Conservation (phyloP, 129 eudicot species). For the Flaveria bidentis region DNA sequence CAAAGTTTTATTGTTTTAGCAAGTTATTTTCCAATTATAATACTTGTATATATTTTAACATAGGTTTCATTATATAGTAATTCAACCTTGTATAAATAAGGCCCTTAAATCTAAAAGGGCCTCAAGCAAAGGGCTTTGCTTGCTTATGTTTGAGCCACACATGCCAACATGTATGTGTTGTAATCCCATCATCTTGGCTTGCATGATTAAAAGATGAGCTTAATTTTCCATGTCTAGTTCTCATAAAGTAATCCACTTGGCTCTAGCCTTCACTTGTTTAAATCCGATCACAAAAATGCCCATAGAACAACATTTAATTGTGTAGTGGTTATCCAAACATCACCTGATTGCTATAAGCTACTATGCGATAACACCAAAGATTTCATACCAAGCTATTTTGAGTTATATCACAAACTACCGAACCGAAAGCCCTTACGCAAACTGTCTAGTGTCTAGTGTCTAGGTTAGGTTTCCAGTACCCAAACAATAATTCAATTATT, state of each 20-base stretch:
- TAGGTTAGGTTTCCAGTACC: constrained; percentile 10
- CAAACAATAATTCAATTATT: background rate
- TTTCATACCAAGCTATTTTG: constrained; percentile 12
- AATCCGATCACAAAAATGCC: background rate
- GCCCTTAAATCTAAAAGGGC: background rate
- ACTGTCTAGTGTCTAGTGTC: background rate
- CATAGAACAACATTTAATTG: background rate
- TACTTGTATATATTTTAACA: background rate
- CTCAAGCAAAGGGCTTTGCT: background rate
- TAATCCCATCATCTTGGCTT: constrained; percentile 12
- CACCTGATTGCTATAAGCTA: constrained; percentile 9
- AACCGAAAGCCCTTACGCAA: background rate
- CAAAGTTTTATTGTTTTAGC: background rate
- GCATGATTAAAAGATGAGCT: background rate
- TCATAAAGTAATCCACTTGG: background rate
- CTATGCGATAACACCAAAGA: constrained; percentile 16
- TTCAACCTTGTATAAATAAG: background rate
- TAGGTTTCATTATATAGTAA: background rate
- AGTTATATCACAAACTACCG: background rate
- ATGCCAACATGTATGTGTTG: constrained; percentile 6
- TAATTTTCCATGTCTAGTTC: constrained; percentile 3
- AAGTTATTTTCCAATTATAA: background rate
- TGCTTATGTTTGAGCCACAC: constrained; percentile 1
- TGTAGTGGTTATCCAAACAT: constrained; percentile 2
- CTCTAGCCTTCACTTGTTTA: constrained; percentile 14